Percentiles rank a stretch among this genome's conserved stretches.
Evolutionary conservation across 2,329 filamentous ascomycete genomes (phyloP).

Genomic region (Fusarium verrucosum): DNA sequence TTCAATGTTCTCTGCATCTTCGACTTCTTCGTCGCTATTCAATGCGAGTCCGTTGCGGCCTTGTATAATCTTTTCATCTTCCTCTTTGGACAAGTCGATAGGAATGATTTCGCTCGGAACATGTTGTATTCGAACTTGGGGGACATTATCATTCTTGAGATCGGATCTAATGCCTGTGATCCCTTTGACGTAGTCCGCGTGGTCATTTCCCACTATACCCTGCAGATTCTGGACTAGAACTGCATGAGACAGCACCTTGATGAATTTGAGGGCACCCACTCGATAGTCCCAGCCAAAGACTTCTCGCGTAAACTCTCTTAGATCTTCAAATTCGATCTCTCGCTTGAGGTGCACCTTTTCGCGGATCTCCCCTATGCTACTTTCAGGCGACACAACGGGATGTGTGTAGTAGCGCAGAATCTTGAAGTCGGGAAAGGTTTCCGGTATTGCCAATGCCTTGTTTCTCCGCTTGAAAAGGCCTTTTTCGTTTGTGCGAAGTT

Average conservation of each 20-base stretch:
- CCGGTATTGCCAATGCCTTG: constrained; percentile 77
- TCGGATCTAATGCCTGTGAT: constrained; percentile 76
- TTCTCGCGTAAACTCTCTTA: constrained; percentile 79
- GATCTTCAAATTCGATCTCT: constrained; percentile 52
- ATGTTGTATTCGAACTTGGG: constrained; percentile 82
- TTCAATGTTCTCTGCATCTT: constrained; percentile 49
- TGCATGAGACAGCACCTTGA: constrained; percentile 80
- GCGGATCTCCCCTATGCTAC: constrained; percentile 43
- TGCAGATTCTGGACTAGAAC: constrained; percentile 71
- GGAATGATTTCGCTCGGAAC: constrained; percentile 79
- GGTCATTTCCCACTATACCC: constrained; percentile 26
- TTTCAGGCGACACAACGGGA: constrained; percentile 80
- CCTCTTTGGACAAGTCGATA: constrained; percentile 78
- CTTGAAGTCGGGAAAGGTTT: constrained; percentile 80
- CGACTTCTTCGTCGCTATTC: constrained; percentile 73
- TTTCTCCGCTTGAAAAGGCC: constrained; percentile 82
- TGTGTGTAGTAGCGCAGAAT: constrained; percentile 88
- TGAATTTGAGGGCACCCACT: constrained; percentile 83
- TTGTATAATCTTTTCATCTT: constrained; percentile 65
- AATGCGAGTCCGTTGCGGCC: constrained; percentile 65
- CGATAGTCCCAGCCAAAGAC: constrained; percentile 87
- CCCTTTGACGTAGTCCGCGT: constrained; percentile 66
- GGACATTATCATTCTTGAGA: constrained; percentile 75
- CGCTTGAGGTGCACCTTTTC: constrained; percentile 38
- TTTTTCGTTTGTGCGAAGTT: constrained; percentile 84